These are phyloP conservation scores for Hibiscus mutabilis DNA, from an alignment of 345 rosid genomes.

Conservation along the genomic window DNA sequence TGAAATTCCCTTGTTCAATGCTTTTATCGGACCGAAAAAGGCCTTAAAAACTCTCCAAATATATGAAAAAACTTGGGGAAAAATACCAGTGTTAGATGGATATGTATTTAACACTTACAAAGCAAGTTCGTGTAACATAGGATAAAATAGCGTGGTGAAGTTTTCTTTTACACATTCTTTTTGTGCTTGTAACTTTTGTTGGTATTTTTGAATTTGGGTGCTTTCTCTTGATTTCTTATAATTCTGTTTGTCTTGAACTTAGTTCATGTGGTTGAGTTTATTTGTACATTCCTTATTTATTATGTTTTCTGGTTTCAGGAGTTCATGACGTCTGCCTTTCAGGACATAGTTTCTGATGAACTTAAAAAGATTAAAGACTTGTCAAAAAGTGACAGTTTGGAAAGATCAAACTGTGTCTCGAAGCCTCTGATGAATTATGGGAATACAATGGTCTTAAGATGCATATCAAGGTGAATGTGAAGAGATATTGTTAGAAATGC, in stretches of 20 bases:
- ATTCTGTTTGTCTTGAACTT: not conserved
- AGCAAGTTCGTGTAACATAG: not conserved
- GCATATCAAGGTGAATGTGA: constrained; percentile 70
- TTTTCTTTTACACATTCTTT: not conserved
- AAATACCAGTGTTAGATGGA: not conserved
- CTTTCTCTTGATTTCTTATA: not conserved
- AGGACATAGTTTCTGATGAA: constrained; percentile 69
- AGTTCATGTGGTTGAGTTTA: not conserved
- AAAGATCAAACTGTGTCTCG: constrained; percentile 9
- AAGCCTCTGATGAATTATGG: constrained; percentile 58
- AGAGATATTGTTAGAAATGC: constrained; percentile 83
- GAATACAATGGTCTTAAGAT: constrained; percentile 67
- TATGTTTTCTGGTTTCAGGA: constrained; percentile 38
- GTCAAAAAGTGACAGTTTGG: constrained; percentile 21
- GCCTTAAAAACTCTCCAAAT: not conserved
- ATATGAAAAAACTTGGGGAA: not conserved
- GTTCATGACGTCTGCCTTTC: constrained; percentile 46
- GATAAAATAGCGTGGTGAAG: not conserved
- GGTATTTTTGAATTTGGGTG: not conserved
- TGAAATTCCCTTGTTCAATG: not conserved
- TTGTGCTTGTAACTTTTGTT: not conserved
- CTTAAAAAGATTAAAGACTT: constrained; percentile 46
- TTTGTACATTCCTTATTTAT: not conserved
- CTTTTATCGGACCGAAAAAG: not conserved
- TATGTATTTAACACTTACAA: not conserved